phyloP scores from a whole-genome alignment of 2,329 filamentous ascomycete genomes.

The Pseudocercospora pini-densiflorae region DNA sequence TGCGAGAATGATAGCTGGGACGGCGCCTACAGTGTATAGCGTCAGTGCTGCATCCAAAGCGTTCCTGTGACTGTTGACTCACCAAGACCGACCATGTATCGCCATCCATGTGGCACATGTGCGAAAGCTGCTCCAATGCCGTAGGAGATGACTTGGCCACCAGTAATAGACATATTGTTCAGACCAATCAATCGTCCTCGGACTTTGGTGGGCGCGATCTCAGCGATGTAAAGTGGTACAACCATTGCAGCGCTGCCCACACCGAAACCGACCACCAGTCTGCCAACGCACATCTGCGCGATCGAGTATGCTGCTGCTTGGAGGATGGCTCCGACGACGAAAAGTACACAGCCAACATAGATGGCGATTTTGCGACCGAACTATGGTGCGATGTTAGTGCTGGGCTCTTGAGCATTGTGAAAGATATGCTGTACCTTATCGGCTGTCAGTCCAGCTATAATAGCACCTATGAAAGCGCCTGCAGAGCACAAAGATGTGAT shows the following conservation, averaged over 20 bases:
- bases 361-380: constrained; percentile 46
- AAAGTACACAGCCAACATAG: constrained; percentile 47
- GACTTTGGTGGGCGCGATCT: constrained; percentile 55
- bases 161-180: constrained; percentile 43
- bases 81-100: constrained; percentile 43
- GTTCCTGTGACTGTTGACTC: no score
- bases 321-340: constrained; percentile 41
- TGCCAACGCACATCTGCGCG: constrained; percentile 10
- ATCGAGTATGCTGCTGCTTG: constrained; percentile 8
- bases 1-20: constrained; percentile 43
- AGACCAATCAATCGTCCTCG: constrained; percentile 46
- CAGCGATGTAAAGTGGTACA: constrained; percentile 52
- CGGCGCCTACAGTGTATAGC: constrained; percentile 6
- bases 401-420: not conserved
- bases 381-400: constrained; percentile 18
- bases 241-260: constrained; percentile 53
- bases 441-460: constrained; percentile 44
- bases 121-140: constrained; percentile 42
- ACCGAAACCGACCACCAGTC: constrained; percentile 47
- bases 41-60: no score
- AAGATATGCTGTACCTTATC: constrained; percentile 36
- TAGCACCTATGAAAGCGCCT: constrained; percentile 44
- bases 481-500: constrained; percentile 46
- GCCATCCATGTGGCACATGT: constrained; percentile 39
- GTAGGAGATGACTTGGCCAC: constrained; percentile 42